phyloP scores from a whole-genome alignment of 2,329 filamentous ascomycete genomes.

The Madurella mycetomatis region DNA sequence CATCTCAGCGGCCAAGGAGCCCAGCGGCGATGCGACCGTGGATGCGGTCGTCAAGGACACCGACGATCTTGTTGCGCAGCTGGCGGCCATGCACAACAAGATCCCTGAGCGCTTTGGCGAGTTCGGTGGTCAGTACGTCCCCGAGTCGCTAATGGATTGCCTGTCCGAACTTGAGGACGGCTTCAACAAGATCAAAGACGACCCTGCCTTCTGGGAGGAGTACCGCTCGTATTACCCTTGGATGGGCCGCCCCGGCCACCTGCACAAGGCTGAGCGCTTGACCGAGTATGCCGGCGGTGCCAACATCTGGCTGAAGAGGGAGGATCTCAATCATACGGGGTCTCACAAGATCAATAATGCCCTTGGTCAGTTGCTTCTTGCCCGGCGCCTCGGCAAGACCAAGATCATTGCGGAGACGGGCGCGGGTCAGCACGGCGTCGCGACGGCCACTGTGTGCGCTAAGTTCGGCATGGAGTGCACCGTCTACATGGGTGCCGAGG shows the following conservation, averaged over 20 bases:
- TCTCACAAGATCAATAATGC: constrained; percentile 99
- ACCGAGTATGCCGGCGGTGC: constrained; percentile 87
- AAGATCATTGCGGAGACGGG: constrained; percentile 98
- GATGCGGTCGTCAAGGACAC: constrained; percentile 59
- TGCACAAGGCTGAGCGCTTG: constrained; percentile 83
- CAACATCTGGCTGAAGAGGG: constrained; percentile 96
- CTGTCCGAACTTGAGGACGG: constrained; percentile 84
- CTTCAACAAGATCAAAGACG: constrained; percentile 81
- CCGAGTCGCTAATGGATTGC: constrained; percentile 97
- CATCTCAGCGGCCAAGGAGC: constrained; percentile 56
- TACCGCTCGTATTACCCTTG: constrained; percentile 94
- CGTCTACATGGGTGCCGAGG: constrained; percentile 97
- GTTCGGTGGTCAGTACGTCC: constrained; percentile 96
- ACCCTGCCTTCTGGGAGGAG: constrained; percentile 94
- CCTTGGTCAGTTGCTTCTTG: constrained; percentile 85
- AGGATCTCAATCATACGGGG: constrained; percentile 96
- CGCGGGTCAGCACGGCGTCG: constrained; percentile 95
- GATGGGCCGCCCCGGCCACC: constrained; percentile 89
- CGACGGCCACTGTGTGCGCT: constrained; percentile 93
- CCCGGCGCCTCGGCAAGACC: constrained; percentile 82
- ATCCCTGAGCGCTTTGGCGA: constrained; percentile 87
- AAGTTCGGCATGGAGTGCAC: constrained; percentile 98
- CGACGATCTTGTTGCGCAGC: constrained; percentile 68
- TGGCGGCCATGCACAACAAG: constrained; percentile 74
- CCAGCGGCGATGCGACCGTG: constrained; percentile 59